Evolutionary conservation across 176 grass and related monocot species (phyloP).

Genomic region (Juncus effusus): DNA sequence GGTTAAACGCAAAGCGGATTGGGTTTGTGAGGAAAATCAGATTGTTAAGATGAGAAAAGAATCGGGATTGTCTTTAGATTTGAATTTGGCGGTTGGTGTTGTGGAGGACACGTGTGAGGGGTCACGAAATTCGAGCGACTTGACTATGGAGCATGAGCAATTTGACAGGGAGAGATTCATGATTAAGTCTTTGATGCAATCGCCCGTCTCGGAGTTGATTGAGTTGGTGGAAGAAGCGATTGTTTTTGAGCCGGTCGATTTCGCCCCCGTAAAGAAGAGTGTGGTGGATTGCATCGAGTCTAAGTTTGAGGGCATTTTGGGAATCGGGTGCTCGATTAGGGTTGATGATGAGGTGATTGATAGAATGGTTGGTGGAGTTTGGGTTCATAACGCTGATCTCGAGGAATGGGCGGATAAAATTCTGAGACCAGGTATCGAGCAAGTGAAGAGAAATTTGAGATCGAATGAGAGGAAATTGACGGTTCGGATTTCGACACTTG

Average conservation of each 20-base stretch:
- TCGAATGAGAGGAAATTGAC: constrained; percentile 10
- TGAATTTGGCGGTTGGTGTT: constrained; percentile 55
- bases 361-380: constrained; percentile 46
- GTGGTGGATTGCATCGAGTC: constrained; percentile 51
- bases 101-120: constrained; percentile 61
- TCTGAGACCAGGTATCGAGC: constrained; percentile 52
- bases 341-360: constrained; percentile 87
- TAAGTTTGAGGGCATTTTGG: constrained; percentile 53
- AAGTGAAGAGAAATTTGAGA: constrained; percentile 55
- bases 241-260: constrained; percentile 70
- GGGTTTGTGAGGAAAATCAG: constrained; percentile 44
- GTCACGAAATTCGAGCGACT: constrained; percentile 78
- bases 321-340: constrained; percentile 40
- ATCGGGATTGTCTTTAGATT: constrained; percentile 51
- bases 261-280: constrained; percentile 39
- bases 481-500: constrained; percentile 41
- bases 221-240: constrained; percentile 63
- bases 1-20: constrained; percentile 65
- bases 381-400: constrained; percentile 53
- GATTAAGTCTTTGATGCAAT: constrained; percentile 38
- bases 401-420: constrained; percentile 66
- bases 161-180: constrained; percentile 56
- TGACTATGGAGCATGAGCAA: constrained; percentile 74
- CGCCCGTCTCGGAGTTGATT: constrained; percentile 47
- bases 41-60: constrained; percentile 71